Percentiles rank a stretch among this genome's conserved stretches.
Evolutionary conservation across 306 rosid genomes (phyloP).

Genomic region (Sophora flavescens): DNA sequence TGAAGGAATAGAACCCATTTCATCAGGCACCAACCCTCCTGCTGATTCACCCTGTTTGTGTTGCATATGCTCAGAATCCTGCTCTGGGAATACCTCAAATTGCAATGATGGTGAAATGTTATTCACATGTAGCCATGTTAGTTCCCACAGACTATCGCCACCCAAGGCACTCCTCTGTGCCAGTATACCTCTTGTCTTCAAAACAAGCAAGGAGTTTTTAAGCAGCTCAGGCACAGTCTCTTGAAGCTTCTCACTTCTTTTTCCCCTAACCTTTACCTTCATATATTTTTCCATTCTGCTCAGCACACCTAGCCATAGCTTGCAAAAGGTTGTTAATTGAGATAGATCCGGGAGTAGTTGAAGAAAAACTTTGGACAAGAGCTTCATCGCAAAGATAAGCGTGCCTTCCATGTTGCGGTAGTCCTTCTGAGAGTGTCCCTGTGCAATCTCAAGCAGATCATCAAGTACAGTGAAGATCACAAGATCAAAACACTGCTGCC

Average conservation of each 20-base stretch:
- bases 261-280: constrained; percentile 88
- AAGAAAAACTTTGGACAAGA: constrained; percentile 86
- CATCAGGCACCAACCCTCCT: constrained; percentile 56
- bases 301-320: constrained; percentile 95
- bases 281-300: constrained; percentile 90
- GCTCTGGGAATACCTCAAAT: constrained; percentile 88
- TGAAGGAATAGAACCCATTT: constrained; percentile 52
- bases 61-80: constrained; percentile 61
- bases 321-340: constrained; percentile 85
- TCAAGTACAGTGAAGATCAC: constrained; percentile 97
- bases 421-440: constrained; percentile 90
- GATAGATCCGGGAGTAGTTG: constrained; percentile 80
- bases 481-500: constrained; percentile 89
- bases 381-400: constrained; percentile 83
- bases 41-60: constrained; percentile 56
- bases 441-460: constrained; percentile 93
- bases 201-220: constrained; percentile 76
- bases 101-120: constrained; percentile 85
- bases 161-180: constrained; percentile 86
- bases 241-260: constrained; percentile 88
- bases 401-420: constrained; percentile 98
- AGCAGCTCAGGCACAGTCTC: constrained; percentile 91
- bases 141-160: constrained; percentile 96
- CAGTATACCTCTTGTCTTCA: constrained; percentile 83
- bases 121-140: constrained; percentile 94